Conservation (phyloP, 2,329 filamentous ascomycete genomes). For the Talaromyces albobiverticillius region DNA sequence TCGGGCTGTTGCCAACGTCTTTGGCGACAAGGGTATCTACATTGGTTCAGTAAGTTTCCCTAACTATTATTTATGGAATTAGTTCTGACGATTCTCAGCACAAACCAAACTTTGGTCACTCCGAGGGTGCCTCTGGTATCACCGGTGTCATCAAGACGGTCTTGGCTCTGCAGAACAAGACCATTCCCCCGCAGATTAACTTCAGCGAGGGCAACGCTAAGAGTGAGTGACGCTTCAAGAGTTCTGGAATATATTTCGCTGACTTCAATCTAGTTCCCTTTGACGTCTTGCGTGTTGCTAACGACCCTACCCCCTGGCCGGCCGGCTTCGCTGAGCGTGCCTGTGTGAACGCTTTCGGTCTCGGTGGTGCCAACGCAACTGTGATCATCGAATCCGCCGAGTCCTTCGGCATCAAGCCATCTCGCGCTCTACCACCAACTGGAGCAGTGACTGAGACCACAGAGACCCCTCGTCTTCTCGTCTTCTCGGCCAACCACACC, state of each 20-base stretch:
- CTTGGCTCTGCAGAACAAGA: slow-evolving; percentile 19
- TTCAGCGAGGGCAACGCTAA: slow-evolving; percentile 31
- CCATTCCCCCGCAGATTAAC: slow-evolving; percentile 22
- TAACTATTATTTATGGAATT: no score
- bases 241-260: no score
- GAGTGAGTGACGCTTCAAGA: no score
- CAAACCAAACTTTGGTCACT: slow-evolving; percentile 30
- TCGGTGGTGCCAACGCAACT: slow-evolving; percentile 48
- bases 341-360: slow-evolving; percentile 46
- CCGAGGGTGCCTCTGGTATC: slow-evolving; percentile 22
- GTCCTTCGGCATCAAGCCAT: no score
- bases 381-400: neutral
- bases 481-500: slow-evolving; percentile 1
- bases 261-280: slow-evolving; percentile 18
- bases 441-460: no score
- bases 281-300: slow-evolving; percentile 15
- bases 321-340: slow-evolving; percentile 16
- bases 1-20: slow-evolving; percentile 20
- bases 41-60: slow-evolving; percentile 21
- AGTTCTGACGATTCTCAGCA: no score
- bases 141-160: slow-evolving; percentile 23
- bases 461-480: neutral
- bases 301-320: slow-evolving; percentile 12
- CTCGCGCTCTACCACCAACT: no score
- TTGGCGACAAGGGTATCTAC: slow-evolving; percentile 19